A percentile compares a stretch with the other conserved stretches of the same genome.
Conservation (phyloP, 2,329 filamentous ascomycete genomes). For the Paracoccidioides lutzii region DNA sequence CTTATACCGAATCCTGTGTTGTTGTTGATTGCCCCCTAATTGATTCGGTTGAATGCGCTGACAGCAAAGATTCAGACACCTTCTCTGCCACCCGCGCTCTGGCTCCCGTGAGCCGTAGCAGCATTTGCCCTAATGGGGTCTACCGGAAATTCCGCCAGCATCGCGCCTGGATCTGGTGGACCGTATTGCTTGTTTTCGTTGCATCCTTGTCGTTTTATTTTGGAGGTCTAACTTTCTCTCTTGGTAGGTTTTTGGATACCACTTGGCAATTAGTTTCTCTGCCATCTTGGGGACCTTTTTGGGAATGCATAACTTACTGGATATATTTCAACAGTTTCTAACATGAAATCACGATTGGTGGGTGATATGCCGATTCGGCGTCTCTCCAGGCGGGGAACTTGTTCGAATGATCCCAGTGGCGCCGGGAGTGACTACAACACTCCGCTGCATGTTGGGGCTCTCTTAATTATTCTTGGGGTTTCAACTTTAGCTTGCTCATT, state of each 20-base stretch:
- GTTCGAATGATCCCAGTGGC: constrained; percentile 15
- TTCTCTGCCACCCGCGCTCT: not conserved
- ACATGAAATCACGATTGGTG: not conserved
- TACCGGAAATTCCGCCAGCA: not conserved
- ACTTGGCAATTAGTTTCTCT: not conserved
- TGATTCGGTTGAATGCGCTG: not conserved
- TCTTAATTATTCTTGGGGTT: constrained; percentile 49
- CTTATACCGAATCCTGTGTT: too few species aligned
- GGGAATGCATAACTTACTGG: not conserved
- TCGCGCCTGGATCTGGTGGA: not conserved
- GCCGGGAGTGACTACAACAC: constrained; percentile 43
- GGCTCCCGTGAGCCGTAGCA: not conserved
- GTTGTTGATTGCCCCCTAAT: too few species aligned
- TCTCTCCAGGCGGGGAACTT: constrained; percentile 13
- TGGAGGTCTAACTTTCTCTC: not conserved
- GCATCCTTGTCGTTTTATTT: not conserved
- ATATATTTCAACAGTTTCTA: not conserved
- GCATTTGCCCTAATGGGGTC: not conserved
- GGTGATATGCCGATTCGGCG: not conserved
- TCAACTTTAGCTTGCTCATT: constrained; percentile 48
- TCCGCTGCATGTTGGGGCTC: constrained; percentile 49
- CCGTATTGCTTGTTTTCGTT: not conserved
- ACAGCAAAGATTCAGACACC: not conserved
- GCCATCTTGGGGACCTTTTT: not conserved
- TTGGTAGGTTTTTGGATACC: not conserved